Evolutionary conservation across 2,329 filamentous ascomycete genomes (phyloP), one percentile per base, ranked within the genome.

Genomic region (Pyrenophora teres): DNA sequence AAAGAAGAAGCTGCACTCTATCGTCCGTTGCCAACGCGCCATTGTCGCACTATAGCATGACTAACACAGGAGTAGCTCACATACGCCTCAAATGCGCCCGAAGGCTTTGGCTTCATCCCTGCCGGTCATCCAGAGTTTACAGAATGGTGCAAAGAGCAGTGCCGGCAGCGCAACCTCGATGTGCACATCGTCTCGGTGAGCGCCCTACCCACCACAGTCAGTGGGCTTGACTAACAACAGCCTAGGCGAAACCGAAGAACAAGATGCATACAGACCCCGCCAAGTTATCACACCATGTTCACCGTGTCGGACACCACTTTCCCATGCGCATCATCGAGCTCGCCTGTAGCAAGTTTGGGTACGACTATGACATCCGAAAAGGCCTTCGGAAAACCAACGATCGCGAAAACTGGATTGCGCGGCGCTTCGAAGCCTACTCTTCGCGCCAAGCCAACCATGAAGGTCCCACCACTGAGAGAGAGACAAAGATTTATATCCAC

Each of bases 261-360:
- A 80, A 77, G 39, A 80, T 76, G 23, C 77, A 81, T 61, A 71
- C 75, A 53, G 71, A 78, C 41, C 78, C 75, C 10, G 78, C 81
- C 45, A 78, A 80, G 52, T 71, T 87, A 2, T 83, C 83, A 2
- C 79, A 84, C 61, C 83, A 87, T 64, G 79, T 86, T 41, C 80
- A 84, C 59, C 79, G 84, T 35, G 80, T 86, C 55, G 85, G 85
- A 13, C 83, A 84, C 65, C 84, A 87, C 64, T 87, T 87, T 55
- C 82, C 83, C 6, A 80, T 80, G 51, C 74, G 79, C n/a, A 78
- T 86, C 50, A 81, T 87, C 33, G 78, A 80, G 37, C 74, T 80
- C 51, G 82, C 82, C 31, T 85, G 83, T 71, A 68, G 76, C 66
- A 64, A 81, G 74, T 66, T 84, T 67, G 71, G 66, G 2, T 73